Percentiles rank a stretch among this genome's conserved stretches.
Evolutionary conservation across 129 eudicot species (phyloP).

Genomic region (Cynara cardunculus): DNA sequence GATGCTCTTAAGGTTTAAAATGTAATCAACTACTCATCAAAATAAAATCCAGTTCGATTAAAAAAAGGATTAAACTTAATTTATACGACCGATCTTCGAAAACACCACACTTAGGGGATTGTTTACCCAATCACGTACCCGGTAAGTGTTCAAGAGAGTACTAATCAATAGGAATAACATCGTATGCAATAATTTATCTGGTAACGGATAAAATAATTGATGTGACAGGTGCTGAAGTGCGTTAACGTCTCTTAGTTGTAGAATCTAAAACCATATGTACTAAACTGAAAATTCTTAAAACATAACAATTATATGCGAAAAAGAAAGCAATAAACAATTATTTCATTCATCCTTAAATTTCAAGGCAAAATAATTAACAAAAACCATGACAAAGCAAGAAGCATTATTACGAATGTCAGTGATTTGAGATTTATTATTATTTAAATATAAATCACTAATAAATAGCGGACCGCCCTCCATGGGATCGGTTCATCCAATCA

Average conservation of each 20-base stretch:
- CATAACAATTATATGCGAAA: slow-evolving; percentile 10
- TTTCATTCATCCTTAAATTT: background rate
- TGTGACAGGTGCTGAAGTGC: no score
- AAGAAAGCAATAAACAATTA: slow-evolving; percentile 3
- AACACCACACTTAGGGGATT: background rate
- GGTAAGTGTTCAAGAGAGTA: no score
- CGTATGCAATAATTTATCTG: no score
- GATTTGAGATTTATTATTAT: background rate
- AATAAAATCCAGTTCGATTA: background rate
- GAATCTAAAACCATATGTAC: background rate
- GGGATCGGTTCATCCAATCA: slow-evolving; percentile 26
- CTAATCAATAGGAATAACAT: no score
- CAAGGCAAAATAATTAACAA: background rate
- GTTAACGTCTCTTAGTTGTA: background rate
- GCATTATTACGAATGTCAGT: background rate
- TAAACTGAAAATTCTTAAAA: background rate
- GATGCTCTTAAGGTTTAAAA: background rate
- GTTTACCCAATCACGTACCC: no score
- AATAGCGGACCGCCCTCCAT: slow-evolving; percentile 16
- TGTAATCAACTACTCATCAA: background rate
- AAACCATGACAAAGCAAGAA: background rate
- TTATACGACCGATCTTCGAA: background rate
- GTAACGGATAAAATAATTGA: no score
- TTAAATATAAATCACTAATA: no score
- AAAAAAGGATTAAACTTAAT: background rate